Conservation (phyloP, 225 moss, liverwort and hornwort species). For the Pseudisothecium myosuroides region DNA sequence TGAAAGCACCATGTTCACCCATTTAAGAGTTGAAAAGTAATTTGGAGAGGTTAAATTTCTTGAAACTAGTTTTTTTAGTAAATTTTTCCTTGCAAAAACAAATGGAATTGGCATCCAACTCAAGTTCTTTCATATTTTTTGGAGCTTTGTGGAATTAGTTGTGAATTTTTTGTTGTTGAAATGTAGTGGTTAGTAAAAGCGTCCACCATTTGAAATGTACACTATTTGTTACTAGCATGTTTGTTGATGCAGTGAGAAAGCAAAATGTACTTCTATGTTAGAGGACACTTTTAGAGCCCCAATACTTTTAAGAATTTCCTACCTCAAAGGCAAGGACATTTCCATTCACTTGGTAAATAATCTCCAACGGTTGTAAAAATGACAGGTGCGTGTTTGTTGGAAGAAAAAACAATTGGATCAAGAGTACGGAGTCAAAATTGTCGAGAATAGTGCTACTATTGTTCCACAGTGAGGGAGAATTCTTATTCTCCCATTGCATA, state of each 20-base stretch:
- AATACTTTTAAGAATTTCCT: accelerated
- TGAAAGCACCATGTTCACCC: no score
- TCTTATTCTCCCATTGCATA: accelerated
- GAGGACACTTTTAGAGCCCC: accelerated
- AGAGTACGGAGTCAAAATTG: accelerated
- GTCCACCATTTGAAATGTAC: not conserved
- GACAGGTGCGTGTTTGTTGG: accelerated
- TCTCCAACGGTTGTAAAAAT: accelerated
- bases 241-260: not conserved
- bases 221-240: accelerated
- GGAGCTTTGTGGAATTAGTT: not conserved
- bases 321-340: no score
- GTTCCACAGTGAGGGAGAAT: accelerated
- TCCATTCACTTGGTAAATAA: accelerated
- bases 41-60: no score
- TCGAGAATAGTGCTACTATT: accelerated
- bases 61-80: not conserved
- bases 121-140: not conserved
- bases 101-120: not conserved
- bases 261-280: accelerated
- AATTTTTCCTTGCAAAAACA: not conserved
- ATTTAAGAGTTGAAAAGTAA: no score
- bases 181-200: accelerated
- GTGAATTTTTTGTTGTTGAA: not conserved
- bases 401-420: no score